These are phyloP conservation scores for Pyrenophora seminiperda DNA, from an alignment of 2,329 filamentous ascomycete genomes.

Conservation along the genomic window DNA sequence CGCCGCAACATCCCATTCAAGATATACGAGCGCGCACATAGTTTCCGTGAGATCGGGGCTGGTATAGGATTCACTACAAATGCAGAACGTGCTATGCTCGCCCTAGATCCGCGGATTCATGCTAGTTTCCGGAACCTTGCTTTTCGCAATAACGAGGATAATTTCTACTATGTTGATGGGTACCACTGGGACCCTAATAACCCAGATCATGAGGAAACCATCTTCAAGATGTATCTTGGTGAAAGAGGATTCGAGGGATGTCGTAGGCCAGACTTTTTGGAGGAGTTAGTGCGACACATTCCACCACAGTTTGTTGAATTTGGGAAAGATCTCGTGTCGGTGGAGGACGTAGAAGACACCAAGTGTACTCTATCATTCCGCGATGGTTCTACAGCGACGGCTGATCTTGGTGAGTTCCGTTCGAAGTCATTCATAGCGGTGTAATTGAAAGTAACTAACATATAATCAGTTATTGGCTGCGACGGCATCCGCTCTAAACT, in stretches of 20 bases:
- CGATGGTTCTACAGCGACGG: slow-evolving; percentile 33
- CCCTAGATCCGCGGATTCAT: slow-evolving; percentile 51
- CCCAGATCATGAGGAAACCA: slow-evolving; percentile 15
- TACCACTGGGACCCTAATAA: slow-evolving; percentile 1
- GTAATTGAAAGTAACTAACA: neutral
- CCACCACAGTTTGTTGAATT: slow-evolving; percentile 12
- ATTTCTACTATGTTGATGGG: slow-evolving; percentile 1
- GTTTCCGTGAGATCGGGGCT: slow-evolving; percentile 26
- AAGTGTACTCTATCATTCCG: slow-evolving; percentile 30
- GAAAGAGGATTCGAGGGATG: slow-evolving; percentile 22
- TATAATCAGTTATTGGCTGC: slow-evolving; percentile 49
- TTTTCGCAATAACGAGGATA: slow-evolving; percentile 33
- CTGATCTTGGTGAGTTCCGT: slow-evolving; percentile 23
- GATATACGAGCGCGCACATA: slow-evolving; percentile 22
- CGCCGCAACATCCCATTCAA: slow-evolving; percentile 17
- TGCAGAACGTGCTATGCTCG: slow-evolving; percentile 56
- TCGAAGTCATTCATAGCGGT: neutral
- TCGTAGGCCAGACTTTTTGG: slow-evolving; percentile 17
- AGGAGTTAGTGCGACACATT: slow-evolving; percentile 12
- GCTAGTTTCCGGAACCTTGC: slow-evolving; percentile 42
- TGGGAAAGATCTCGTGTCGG: slow-evolving; percentile 12
- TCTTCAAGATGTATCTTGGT: slow-evolving; percentile 19
- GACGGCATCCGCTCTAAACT: slow-evolving; percentile 52
- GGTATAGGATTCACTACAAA: slow-evolving; percentile 51
- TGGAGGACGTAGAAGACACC: slow-evolving; percentile 14